A percentile compares a stretch with the other conserved stretches of the same genome.
Evolutionary conservation across 345 rosid species (phyloP).

Genomic region (Eucalyptus caleyi): DNA sequence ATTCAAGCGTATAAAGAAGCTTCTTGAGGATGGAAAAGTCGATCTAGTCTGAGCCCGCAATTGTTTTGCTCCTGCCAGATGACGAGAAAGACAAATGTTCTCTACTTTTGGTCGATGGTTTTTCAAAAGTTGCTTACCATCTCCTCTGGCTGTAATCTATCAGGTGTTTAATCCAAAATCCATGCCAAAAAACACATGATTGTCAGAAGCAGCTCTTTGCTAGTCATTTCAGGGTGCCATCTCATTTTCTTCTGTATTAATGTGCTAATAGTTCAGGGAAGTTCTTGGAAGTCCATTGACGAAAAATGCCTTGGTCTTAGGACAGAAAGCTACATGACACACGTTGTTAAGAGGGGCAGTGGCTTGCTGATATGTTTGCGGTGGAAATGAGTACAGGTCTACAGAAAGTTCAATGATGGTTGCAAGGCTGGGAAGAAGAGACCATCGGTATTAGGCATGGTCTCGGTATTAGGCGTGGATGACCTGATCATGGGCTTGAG

Average conservation of each 20-base stretch:
- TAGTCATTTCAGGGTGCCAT: not conserved
- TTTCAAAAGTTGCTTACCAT: not conserved
- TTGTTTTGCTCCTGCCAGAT: not conserved
- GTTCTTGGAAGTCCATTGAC: not conserved
- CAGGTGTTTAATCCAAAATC: not conserved
- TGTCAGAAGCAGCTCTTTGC: not conserved
- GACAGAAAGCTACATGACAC: not conserved
- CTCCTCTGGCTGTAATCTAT: not conserved
- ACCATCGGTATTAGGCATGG: not conserved
- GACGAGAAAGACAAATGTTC: not conserved
- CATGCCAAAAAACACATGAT: not conserved
- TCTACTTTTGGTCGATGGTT: not conserved
- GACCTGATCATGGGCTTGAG: not conserved
- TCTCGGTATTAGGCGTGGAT: not conserved
- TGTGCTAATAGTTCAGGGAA: not conserved
- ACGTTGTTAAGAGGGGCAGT: not conserved
- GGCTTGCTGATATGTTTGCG: not conserved
- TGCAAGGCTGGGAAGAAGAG: not conserved
- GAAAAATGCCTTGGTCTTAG: not conserved
- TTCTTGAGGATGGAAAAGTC: constrained; percentile 1
- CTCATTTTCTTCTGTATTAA: not conserved
- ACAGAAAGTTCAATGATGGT: not conserved
- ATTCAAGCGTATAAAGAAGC: constrained; percentile 5
- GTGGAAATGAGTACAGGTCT: not conserved
- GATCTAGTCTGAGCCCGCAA: constrained; percentile 1